These are phyloP conservation scores for Cardamine occulta DNA, from an alignment of 345 rosid species.

Conservation along the genomic window DNA sequence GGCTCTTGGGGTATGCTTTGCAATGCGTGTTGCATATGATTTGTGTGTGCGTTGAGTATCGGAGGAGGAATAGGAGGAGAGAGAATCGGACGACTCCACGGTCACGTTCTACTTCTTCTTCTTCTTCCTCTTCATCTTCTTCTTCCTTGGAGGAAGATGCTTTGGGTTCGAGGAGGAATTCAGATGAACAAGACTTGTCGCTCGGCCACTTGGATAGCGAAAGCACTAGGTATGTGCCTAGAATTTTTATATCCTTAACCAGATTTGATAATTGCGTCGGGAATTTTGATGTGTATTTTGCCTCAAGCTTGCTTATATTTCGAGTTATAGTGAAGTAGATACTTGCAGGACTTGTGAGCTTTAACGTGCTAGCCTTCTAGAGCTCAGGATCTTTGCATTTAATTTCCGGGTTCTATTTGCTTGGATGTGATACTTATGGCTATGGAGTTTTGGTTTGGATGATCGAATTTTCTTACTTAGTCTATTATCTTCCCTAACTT, in stretches of 20 bases:
- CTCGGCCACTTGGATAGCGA: constrained; percentile 69
- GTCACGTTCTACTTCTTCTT: constrained; percentile 42
- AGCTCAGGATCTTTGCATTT: not conserved
- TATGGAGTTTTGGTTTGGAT: constrained; percentile 12
- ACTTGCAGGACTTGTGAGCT: constrained; percentile 24
- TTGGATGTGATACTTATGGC: constrained; percentile 10
- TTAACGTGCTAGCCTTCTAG: not conserved
- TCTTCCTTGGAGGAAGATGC: constrained; percentile 52
- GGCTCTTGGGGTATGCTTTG: constrained; percentile 79
- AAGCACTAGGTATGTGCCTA: constrained; percentile 56
- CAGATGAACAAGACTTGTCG: constrained; percentile 61
- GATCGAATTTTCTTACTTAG: constrained; percentile 14
- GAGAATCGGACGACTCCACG: constrained; percentile 42
- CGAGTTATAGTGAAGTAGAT: not conserved
- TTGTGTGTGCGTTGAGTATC: constrained; percentile 81
- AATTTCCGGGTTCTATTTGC: not conserved
- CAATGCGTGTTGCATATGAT: constrained; percentile 89
- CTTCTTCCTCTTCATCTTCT: constrained; percentile 41
- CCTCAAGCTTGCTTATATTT: constrained; percentile 9
- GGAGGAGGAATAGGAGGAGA: constrained; percentile 65
- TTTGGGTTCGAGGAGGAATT: constrained; percentile 56
- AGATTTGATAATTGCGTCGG: not conserved
- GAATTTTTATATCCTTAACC: constrained; percentile 6
- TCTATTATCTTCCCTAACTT: not conserved
- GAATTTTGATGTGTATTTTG: constrained; percentile 6